Percentiles rank a stretch among this genome's conserved stretches.
phyloP scores from a whole-genome alignment of 208 protist genomes.

The Leishmania tarentolae region DNA sequence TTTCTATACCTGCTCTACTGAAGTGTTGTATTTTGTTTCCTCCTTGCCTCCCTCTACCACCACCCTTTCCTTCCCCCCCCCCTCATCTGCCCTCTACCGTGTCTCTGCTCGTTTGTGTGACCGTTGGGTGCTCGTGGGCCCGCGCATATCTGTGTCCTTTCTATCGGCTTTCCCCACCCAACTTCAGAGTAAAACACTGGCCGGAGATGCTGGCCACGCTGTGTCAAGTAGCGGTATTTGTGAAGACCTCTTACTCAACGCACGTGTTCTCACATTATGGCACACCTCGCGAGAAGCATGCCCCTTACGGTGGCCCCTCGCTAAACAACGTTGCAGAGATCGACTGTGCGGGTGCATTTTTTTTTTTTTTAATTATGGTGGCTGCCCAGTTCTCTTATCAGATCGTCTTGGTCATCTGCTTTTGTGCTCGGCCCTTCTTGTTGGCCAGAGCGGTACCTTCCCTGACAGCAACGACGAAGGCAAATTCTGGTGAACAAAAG shows the following conservation, averaged over 20 bases:
- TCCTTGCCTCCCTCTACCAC: background rate
- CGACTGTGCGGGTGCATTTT: background rate
- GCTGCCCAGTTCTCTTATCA: background rate
- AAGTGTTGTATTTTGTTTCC: background rate
- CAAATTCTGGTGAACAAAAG: background rate
- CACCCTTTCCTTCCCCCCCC: background rate
- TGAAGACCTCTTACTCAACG: background rate
- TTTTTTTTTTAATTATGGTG: background rate
- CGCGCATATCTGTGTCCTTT: background rate
- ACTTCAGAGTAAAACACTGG: too few relatives aligned
- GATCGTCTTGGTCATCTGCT: background rate
- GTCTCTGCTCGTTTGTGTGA: background rate
- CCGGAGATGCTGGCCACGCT: too few relatives aligned
- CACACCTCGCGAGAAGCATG: too few relatives aligned
- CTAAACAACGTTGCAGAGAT: background rate
- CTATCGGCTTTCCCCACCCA: background rate
- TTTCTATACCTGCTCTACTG: background rate
- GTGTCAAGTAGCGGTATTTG: background rate
- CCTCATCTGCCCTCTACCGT: background rate
- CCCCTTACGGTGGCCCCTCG: background rate
- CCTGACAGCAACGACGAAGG: background rate
- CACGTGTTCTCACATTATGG: too few relatives aligned
- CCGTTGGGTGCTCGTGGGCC: background rate
- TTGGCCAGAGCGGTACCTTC: background rate
- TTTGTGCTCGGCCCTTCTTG: background rate